A percentile compares a stretch with the other conserved stretches of the same genome.
These are phyloP conservation scores for Streptanthus diversifolius DNA, from an alignment of 345 rosid genomes.

Conservation along the genomic window DNA sequence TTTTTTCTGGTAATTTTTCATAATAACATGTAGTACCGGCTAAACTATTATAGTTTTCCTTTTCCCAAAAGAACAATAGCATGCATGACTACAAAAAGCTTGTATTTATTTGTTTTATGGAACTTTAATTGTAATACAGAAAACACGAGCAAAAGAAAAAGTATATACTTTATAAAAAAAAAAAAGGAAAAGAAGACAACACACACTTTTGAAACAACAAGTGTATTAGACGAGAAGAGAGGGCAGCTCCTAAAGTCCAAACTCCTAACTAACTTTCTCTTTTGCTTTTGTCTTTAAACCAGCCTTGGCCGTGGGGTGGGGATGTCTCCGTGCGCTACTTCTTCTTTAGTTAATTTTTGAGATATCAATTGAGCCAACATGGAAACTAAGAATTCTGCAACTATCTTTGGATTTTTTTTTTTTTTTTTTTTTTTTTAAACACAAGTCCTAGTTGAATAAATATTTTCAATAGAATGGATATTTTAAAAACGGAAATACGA, in stretches of 20 bases:
- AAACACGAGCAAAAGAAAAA: constrained; percentile 27
- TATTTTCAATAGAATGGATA: too few relatives aligned
- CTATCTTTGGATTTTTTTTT: background rate
- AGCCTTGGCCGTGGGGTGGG: constrained; percentile 17
- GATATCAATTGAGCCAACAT: too few relatives aligned
- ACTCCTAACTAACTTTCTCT: constrained; percentile 27
- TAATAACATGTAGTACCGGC: background rate
- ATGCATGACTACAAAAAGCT: constrained; percentile 11
- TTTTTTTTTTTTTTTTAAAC: too few relatives aligned
- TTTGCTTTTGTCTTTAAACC: constrained; percentile 4
- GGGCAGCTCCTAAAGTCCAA: constrained; percentile 14
- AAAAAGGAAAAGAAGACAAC: constrained; percentile 27
- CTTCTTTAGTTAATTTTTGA: background rate
- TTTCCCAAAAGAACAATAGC: background rate
- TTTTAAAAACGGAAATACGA: too few relatives aligned
- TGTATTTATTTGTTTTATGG: background rate
- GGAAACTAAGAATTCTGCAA: too few relatives aligned
- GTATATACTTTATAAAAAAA: background rate
- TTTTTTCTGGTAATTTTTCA: background rate
- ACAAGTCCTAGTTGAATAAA: too few relatives aligned
- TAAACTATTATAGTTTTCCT: background rate
- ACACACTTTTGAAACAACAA: too few relatives aligned
- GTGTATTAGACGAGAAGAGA: too few relatives aligned
- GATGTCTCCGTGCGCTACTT: constrained; percentile 28
- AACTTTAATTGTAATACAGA: background rate